Evolutionary conservation across 2,329 filamentous ascomycete species (phyloP).

Genomic region (Beauveria asiatica): DNA sequence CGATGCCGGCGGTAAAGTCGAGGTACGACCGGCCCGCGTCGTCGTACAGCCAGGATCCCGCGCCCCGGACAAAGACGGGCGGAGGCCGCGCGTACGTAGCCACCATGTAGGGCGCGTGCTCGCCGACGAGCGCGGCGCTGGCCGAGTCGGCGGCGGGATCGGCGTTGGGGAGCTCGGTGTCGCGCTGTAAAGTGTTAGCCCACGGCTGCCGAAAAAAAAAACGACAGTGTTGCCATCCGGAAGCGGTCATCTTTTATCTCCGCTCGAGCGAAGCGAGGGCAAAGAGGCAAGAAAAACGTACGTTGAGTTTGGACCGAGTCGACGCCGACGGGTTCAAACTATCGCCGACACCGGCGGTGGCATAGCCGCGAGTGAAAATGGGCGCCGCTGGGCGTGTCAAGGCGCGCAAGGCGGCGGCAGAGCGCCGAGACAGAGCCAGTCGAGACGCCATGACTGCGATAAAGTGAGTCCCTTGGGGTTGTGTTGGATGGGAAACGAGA

Average conservation of each 20-base stretch:
- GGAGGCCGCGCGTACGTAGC: slow-evolving; percentile 87
- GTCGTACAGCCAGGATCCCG: slow-evolving; percentile 86
- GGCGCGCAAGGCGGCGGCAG: slow-evolving; percentile 1
- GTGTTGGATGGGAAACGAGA: background rate
- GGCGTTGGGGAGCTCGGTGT: slow-evolving; percentile 47
- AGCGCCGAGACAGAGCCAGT: background rate
- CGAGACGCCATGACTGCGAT: slow-evolving; percentile 4
- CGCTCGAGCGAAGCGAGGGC: background rate
- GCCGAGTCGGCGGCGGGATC: slow-evolving; percentile 67
- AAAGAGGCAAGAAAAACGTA: background rate
- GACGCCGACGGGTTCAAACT: background rate
- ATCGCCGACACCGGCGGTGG: slow-evolving; percentile 8
- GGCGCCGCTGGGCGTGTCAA: background rate
- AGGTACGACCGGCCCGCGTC: slow-evolving; percentile 76
- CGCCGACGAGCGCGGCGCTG: slow-evolving; percentile 64
- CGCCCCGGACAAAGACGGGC: slow-evolving; percentile 80
- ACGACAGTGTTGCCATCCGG: too few species aligned
- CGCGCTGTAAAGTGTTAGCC: slow-evolving; percentile 16
- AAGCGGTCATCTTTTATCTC: too few species aligned
- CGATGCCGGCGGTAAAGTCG: slow-evolving; percentile 93
- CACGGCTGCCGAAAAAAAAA: background rate
- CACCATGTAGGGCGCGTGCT: slow-evolving; percentile 83
- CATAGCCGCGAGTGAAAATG: background rate
- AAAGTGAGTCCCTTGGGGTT: background rate
- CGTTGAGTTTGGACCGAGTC: background rate